Conservation (phyloP, 2,329 filamentous ascomycete genomes). For the Lasiodiplodia theobromae region DNA sequence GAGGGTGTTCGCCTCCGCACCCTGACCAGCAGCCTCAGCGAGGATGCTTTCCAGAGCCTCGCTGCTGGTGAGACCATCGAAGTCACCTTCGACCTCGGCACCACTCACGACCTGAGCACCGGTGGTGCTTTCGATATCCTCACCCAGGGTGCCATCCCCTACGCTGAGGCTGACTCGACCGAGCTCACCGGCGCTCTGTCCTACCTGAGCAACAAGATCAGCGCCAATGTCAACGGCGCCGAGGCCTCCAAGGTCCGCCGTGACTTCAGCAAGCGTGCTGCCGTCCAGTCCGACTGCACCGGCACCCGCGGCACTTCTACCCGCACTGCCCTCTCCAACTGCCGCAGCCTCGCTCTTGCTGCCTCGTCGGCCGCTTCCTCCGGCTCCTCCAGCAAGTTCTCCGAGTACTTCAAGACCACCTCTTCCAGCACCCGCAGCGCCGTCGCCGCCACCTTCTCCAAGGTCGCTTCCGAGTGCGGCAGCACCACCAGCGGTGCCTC, state of each 20-base stretch:
- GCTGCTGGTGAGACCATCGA: conserved; percentile 57
- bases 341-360: conserved; percentile 59
- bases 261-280: conserved; percentile 56
- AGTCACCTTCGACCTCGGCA: conserved; percentile 62
- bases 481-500: conserved; percentile 58
- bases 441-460: conserved; percentile 53
- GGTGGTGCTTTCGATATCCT: conserved; percentile 64
- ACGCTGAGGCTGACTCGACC: conserved; percentile 60
- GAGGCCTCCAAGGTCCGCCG: conserved; percentile 59
- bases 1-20: conserved; percentile 60
- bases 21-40: conserved; percentile 55
- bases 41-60: conserved; percentile 60
- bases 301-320: conserved; percentile 55
- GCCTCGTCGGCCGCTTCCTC: conserved; percentile 62
- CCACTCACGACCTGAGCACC: conserved; percentile 60
- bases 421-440: conserved; percentile 42
- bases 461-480: conserved; percentile 62
- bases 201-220: conserved; percentile 64
- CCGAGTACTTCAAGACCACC: conserved; percentile 68
- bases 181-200: conserved; percentile 62
- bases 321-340: conserved; percentile 61
- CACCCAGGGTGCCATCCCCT: conserved; percentile 64
- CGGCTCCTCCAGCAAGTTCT: conserved; percentile 54
- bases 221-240: conserved; percentile 65
- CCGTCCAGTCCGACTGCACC: conserved; percentile 60